Percentiles rank a stretch among this genome's conserved stretches.
phyloP scores from a whole-genome alignment of 139 green algal genomes.

The Chlamydomonas schloesseri region DNA sequence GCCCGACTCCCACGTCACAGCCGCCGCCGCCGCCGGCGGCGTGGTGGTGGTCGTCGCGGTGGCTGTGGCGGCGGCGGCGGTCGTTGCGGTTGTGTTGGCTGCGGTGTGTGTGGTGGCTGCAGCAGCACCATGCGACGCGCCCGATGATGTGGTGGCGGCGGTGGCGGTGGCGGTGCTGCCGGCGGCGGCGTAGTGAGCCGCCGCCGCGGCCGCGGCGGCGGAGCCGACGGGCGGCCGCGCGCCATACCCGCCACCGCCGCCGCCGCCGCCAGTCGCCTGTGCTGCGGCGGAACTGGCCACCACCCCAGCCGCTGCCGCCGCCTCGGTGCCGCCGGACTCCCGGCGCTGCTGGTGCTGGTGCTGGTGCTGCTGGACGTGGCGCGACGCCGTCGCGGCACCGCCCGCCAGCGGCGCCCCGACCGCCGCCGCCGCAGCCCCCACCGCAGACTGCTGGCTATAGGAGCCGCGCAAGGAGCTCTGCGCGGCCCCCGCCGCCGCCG shows the following conservation, averaged over 20 bases:
- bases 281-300: not conserved
- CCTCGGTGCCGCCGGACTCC: not conserved
- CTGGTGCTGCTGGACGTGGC: not conserved
- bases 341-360: conserved; percentile 1
- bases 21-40: not conserved
- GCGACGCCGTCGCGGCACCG: no score
- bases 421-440: no score
- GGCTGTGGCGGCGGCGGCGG: not conserved
- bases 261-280: not conserved
- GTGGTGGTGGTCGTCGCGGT: not conserved
- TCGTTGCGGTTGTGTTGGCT: not conserved
- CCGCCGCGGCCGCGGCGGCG: not conserved
- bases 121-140: not conserved
- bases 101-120: not conserved
- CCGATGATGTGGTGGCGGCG: not conserved
- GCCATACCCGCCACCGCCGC: not conserved
- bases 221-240: not conserved
- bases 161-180: no score
- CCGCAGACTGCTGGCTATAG: no score
- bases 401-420: no score
- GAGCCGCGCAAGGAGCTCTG: no score
- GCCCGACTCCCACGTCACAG: conserved; percentile 59
- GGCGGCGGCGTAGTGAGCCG: not conserved
- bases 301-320: not conserved
- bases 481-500: not conserved